phyloP scores from a whole-genome alignment of 805 yeast species.

The Tanozyma kutaoensis region DNA sequence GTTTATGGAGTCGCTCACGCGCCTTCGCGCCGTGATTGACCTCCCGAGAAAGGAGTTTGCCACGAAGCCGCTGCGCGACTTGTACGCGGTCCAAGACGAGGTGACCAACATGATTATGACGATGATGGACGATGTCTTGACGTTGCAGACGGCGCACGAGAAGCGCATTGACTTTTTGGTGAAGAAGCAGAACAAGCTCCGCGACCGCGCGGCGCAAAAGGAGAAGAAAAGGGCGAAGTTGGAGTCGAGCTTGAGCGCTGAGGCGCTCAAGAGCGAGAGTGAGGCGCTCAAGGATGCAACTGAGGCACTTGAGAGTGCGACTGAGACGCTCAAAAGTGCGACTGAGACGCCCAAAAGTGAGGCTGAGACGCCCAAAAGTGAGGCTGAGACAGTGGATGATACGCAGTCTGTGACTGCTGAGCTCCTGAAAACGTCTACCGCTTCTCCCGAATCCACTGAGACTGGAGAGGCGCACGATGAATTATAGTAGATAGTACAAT shows the following conservation, averaged over 20 bases:
- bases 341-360: not conserved
- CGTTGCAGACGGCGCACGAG: constrained; percentile 16
- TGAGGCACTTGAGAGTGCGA: constrained; percentile 11
- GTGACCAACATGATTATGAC: constrained; percentile 12
- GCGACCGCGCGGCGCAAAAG: constrained; percentile 1
- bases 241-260: constrained; percentile 3
- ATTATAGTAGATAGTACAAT: too few relatives aligned
- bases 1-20: constrained; percentile 15
- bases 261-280: constrained; percentile 2
- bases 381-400: not conserved
- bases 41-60: constrained; percentile 9
- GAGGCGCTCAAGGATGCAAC: constrained; percentile 1
- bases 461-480: not conserved
- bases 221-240: constrained; percentile 2
- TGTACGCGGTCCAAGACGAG: constrained; percentile 13
- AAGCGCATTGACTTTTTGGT: constrained; percentile 15
- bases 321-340: constrained; percentile 1
- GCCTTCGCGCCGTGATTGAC: constrained; percentile 11
- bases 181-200: constrained; percentile 3
- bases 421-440: too few relatives aligned
- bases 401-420: not conserved
- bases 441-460: not conserved
- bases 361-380: not conserved
- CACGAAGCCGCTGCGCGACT: constrained; percentile 9
- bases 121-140: constrained; percentile 16